Evolutionary conservation across 495 filamentous ascomycete species (phyloP).

Genomic region (Penicillium goetzii): DNA sequence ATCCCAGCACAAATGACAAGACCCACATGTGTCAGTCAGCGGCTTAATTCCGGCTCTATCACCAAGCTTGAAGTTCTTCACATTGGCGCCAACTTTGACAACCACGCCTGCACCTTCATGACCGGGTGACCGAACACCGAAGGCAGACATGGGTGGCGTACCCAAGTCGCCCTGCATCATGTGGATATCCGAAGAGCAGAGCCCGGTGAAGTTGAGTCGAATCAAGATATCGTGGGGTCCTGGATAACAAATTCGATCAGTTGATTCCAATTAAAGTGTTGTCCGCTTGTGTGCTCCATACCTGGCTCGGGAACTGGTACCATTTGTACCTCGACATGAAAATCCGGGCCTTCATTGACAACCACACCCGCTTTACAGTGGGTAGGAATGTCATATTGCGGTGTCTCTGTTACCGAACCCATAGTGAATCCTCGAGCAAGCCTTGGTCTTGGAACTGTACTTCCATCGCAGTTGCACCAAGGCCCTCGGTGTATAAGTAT

Average conservation of each 20-base stretch:
- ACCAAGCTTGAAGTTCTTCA: conserved; percentile 59
- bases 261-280: no score
- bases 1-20: conserved; percentile 52
- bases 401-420: conserved; percentile 6
- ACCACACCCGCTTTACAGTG: conserved; percentile 59
- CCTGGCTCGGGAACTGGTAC: conserved; percentile 58
- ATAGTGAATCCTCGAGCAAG: neutral
- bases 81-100: conserved; percentile 54
- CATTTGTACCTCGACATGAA: conserved; percentile 53
- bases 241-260: conserved; percentile 6
- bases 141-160: conserved; percentile 50
- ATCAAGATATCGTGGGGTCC: conserved; percentile 53
- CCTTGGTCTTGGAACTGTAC: neutral
- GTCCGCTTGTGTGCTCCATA: conserved; percentile 24
- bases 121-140: conserved; percentile 53
- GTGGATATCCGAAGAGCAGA: conserved; percentile 56
- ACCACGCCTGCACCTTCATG: conserved; percentile 63
- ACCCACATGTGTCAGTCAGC: conserved; percentile 54
- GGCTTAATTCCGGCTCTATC: conserved; percentile 64
- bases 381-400: conserved; percentile 48
- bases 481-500: conserved; percentile 1
- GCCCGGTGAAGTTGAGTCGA: conserved; percentile 51
- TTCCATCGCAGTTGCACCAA: neutral
- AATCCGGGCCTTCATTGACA: conserved; percentile 57
- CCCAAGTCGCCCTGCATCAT: conserved; percentile 52